Evolutionary conservation across 2,329 filamentous ascomycete species (phyloP), one percentile per base, ranked within the genome.

Genomic region (Talaromyces islandicus): DNA sequence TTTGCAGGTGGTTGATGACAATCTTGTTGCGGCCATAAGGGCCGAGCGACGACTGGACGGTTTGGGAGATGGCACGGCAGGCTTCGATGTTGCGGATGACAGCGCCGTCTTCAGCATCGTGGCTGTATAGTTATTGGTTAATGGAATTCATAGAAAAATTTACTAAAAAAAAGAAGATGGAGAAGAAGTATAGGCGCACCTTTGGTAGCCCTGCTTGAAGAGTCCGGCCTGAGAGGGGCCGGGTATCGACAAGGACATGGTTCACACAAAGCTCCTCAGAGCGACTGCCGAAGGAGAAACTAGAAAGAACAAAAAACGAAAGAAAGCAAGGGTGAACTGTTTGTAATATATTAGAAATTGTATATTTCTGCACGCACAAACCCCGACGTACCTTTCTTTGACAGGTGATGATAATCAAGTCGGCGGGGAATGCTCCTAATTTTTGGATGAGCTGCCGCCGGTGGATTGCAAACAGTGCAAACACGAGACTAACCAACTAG

Each of bases 11-110:
- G 83, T 99, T 99, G 83, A 99, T 97, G 80, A 99, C 91, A 73
- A 99, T 92, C 83, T 99, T 99, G 84, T 99, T 99, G 78, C 94
- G 90, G 72, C 94, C 94, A 78, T 96, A 97, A 62, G 94, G 94
- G 57, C 94, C 95, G 38, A 99, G 85, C 52, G 94, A 97, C 60
- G 94, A 97, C 82, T 96, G 92, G 55, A 99, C 94, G 57, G 94
- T 99, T 70, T 90, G 90, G 61, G 94, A 88, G 77, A 99, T 97
- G 67, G 94, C 91, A 66, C 92, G 87, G 82, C 94, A 99, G 75
- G 95, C 94, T 74, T 99, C 95, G 79, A 99, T 97, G 78, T 99
- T 99, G 73, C 94, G 92, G 66, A 97, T 84, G 67, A 99, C 92
- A 68, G 94, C 95, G 75, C 94, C 94, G 90, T 99, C 94, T 87